Base-by-base conservation (phyloP, 176 grass and related monocot genomes). In the Aegilops longissima region DNA sequence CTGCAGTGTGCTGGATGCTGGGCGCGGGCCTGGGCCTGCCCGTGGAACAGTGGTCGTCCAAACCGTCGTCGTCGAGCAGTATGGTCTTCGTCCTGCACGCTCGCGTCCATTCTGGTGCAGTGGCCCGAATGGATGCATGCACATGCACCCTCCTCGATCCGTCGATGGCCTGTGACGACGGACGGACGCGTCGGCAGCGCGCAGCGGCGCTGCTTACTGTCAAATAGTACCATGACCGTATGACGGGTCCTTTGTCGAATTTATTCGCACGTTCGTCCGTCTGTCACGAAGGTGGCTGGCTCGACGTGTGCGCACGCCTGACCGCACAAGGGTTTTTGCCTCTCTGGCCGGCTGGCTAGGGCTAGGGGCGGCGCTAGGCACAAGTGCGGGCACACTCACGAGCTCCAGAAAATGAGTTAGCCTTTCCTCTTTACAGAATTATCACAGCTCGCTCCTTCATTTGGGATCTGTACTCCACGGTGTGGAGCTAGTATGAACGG, bases 291-390 rank as follows among this genome's bases (percentile, higher is more conserved):
- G 51, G 14, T 6, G 51, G 18, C 54, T 21, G 54, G 47, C 78
- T 82, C 78, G n/a, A 34, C 79, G 61, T 80, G n/a, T 49, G 83
- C 76, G 49, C 83, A 76, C 70, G 38, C 77, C 59, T 42, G 80
- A 78, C 79, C 76, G 10, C 71, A 40, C 47, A 20, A 17, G 25
- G 29, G 7, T 4, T 65, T 69, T 61, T 61, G 45, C 63, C 29
- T 42, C 42, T 1, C 8, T 77, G 40, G 86, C 71, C 18, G 16
- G 54, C 14, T 1, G 14, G 51, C 5, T 54, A 52, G 13, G 51
- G 16, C 18, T 45, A 81, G 30, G 64, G 17, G 17, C 13, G 11
- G 30, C 30, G 59, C 31, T 40, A 49, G 27, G 34, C 40, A 2
- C 18, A 23, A 23, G 62, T 14, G 12, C 24, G n/a, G 11, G 31